Base-by-base conservation (phyloP, 2,329 filamentous ascomycete species). In the Fusarium pilosicola region DNA sequence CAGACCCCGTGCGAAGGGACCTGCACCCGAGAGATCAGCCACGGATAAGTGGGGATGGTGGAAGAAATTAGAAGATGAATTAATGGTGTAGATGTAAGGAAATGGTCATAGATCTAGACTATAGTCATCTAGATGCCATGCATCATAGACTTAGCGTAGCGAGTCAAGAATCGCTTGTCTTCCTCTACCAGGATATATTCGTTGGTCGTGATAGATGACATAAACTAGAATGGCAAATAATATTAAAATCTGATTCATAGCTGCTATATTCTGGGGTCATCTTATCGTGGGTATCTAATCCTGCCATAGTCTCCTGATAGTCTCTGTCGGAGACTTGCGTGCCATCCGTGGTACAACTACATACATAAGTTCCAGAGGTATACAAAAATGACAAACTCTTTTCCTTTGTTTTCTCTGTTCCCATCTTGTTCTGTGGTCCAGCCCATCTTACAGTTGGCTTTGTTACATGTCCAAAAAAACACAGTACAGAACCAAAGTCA, bases 31-130 rank as follows among this genome's bases (percentile, higher is more conserved):
- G 34, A 70, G 72, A 2, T 70, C 60, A 24, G 66, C 67, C 22
- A 73, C 60, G 38, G 46, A 64, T 24, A 69, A 62, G 8, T 67
- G 57, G 13, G 52, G 38, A 28, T 83, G 81, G 80, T 82, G 81
- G 79, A 48, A 68, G 17, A 73, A 44, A 18, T 12, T 83, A 36
- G 78, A 77, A 56, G 62, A 74, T n/a, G 79, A 83, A 44, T 24
- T 83, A 68, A 74, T 79, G 64, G 67, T 71, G 46, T 83, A 79
- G 71, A 24, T 20, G 26, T 20, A 36, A 26, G 14, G 7, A n/a
- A 44, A n/a, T 26, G 17, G 11, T 36, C 22, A 22, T 57, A 56
- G 38, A 65, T 58, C 49, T 68, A 61, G 56, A 64, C 48, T 28
- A 38, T 56, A 58, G 34, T 60, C 39, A 51, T 44, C 39, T 61